Conservation (phyloP, 495 filamentous ascomycete genomes). For the Xanthoparmelia taractica region DNA sequence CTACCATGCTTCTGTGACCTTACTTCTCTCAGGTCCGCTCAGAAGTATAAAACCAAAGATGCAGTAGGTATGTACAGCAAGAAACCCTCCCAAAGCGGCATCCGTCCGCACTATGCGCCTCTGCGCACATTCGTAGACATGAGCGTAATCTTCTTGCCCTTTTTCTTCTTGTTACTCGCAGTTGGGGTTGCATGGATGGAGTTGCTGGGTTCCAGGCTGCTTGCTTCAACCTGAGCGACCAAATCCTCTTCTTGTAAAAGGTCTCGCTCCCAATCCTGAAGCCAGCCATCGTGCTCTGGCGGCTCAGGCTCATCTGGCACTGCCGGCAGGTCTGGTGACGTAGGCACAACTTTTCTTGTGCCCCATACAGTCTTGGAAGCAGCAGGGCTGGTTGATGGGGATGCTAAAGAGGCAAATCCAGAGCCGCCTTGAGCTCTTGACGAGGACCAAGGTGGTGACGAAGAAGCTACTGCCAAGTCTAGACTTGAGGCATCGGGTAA, state of each 20-base stretch:
- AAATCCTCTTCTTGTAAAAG: constrained; percentile 47
- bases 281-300: constrained; percentile 66
- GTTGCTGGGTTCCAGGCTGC: constrained; percentile 32
- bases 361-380: constrained; percentile 81
- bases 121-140: constrained; percentile 79
- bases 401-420: constrained; percentile 55
- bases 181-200: constrained; percentile 24
- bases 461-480: constrained; percentile 40
- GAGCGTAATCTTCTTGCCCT: constrained; percentile 86
- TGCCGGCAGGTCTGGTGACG: constrained; percentile 39
- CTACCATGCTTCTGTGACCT: too few relatives aligned
- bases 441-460: constrained; percentile 51
- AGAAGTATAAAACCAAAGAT: too few relatives aligned
- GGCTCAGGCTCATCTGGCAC: constrained; percentile 33
- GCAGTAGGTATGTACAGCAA: constrained; percentile 12
- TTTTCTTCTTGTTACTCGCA: constrained; percentile 66
- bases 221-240: constrained; percentile 35
- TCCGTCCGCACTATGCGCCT: constrained; percentile 44
- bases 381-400: constrained; percentile 70
- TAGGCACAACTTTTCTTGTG: constrained; percentile 54
- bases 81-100: background rate
- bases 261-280: constrained; percentile 67
- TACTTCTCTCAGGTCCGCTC: too few relatives aligned
- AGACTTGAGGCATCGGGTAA: constrained; percentile 41
- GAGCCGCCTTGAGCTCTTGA: constrained; percentile 40